Evolutionary conservation across 2,329 filamentous ascomycete species (phyloP).

Genomic region (Phoma herbarum): DNA sequence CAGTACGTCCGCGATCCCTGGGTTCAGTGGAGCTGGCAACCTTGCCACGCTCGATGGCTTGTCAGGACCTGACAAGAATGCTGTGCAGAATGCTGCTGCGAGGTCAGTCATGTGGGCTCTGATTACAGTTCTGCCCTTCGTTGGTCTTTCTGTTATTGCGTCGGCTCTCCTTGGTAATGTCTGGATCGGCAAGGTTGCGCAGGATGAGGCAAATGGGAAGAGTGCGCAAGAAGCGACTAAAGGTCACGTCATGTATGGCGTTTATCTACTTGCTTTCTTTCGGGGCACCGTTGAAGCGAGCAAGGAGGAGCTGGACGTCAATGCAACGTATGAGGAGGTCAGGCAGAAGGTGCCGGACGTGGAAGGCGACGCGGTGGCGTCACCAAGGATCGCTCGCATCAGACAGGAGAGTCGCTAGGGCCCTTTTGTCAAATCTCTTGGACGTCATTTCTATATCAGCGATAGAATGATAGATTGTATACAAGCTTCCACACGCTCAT

Average conservation of each 20-base stretch:
- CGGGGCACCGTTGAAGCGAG: slow-evolving; percentile 18
- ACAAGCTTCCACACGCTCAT: not conserved
- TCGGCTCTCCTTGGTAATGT: slow-evolving; percentile 62
- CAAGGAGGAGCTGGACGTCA: slow-evolving; percentile 31
- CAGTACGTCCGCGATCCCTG: slow-evolving; percentile 41
- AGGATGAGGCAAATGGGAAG: slow-evolving; percentile 31
- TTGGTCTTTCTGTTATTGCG: slow-evolving; percentile 59
- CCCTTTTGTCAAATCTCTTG: not conserved
- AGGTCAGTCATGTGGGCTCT: slow-evolving; percentile 73
- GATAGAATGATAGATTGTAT: not conserved
- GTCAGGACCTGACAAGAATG: slow-evolving; percentile 46
- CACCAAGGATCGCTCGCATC: slow-evolving; percentile 13
- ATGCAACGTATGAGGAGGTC: slow-evolving; percentile 17
- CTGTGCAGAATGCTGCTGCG: slow-evolving; percentile 57
- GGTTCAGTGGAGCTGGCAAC: slow-evolving; percentile 37
- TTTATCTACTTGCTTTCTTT: slow-evolving; percentile 31
- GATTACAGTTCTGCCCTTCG: slow-evolving; percentile 67
- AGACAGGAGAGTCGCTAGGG: slow-evolving; percentile 1
- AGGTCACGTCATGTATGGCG: slow-evolving; percentile 32
- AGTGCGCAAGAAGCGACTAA: slow-evolving; percentile 18
- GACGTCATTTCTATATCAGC: not conserved
- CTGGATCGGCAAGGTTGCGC: slow-evolving; percentile 55
- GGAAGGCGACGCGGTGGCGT: slow-evolving; percentile 12
- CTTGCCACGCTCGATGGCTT: slow-evolving; percentile 52
- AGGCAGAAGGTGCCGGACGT: slow-evolving; percentile 21